Percentiles rank a stretch among this genome's conserved stretches.
Conservation (phyloP, 805 yeast genomes). For the Debaryomyces hansenii region DNA sequence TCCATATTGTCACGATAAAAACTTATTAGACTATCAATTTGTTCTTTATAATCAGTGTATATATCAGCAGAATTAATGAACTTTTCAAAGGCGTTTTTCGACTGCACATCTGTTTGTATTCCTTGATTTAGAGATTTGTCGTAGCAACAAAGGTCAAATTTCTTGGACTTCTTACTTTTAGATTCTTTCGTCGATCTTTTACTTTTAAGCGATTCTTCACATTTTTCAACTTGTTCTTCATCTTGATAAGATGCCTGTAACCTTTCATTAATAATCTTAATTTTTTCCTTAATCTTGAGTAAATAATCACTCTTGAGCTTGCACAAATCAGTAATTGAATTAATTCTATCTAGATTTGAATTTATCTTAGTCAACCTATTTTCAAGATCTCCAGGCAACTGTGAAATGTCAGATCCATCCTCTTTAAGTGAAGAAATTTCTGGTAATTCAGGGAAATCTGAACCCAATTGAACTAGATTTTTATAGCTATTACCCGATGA, state of each 20-base stretch:
- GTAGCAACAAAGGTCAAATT: conserved; percentile 55
- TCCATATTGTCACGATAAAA: conserved; percentile 11
- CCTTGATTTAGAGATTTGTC: conserved; percentile 26
- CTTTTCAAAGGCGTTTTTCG: conserved; percentile 4
- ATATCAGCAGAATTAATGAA: conserved; percentile 4
- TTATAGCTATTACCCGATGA: conserved; percentile 14
- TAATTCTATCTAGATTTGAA: conserved; percentile 13
- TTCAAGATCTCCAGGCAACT: conserved; percentile 18
- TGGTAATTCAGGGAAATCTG: conserved; percentile 44
- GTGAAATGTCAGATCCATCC: conserved; percentile 10
- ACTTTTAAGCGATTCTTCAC: conserved; percentile 12
- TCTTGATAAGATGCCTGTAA: conserved; percentile 11
- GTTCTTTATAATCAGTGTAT: conserved; percentile 12
- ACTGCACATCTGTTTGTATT: neutral
- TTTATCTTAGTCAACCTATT: conserved; percentile 18
- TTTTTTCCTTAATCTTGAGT: conserved; percentile 32
- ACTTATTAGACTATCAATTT: conserved; percentile 14
- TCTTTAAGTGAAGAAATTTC: conserved; percentile 23
- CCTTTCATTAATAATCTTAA: conserved; percentile 38
- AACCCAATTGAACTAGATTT: conserved; percentile 26
- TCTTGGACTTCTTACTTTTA: conserved; percentile 26
- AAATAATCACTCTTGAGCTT: conserved; percentile 22
- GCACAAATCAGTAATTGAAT: conserved; percentile 10
- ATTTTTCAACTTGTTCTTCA: conserved; percentile 7
- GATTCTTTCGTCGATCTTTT: conserved; percentile 14